Evolutionary conservation across 495 filamentous ascomycete species (phyloP), one percentile per base, ranked within the genome.

Genomic region (Daldinia decipiens): DNA sequence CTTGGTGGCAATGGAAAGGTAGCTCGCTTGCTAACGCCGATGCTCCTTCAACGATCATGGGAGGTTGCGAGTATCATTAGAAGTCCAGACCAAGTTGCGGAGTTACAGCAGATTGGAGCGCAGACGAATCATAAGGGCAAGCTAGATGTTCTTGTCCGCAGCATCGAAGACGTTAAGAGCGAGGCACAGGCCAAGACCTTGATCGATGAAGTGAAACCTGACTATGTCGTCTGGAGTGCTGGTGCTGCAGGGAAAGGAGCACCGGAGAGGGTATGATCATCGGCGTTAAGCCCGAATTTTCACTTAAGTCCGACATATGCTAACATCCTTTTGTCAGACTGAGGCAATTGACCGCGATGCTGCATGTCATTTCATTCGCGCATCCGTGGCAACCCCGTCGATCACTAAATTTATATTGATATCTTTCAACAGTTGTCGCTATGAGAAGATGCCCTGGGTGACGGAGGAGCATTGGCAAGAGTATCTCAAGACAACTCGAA

Each of bases 1-100:
- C 88, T 95, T 39, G 92, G 92, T 65, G 92, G 92, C 69, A 91
- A 92, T 80, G 92, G 92, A 79, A 93, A 93, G 76, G 78, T 95
- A 51, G 87, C 91, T 65, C 87, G 90, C 39, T 82, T 91, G 15
- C 82, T 95, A 6, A 95, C 92, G 15, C 88, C 88, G 1, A 83
- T 92, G 61, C 87, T 95, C 39, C 84, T 94, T 62, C 84, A 87
- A 51, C 86, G 87, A 66, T 87, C 86, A 65, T 94, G 92, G 88
- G 85, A 84, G 66, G 87, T 96, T 27, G 93, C 90, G 60, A 92
- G 88, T 77, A 82, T 95, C 45, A 90, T 96, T 75, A 90, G 93
- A 70, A 86, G 87, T 70, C 81, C 87, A 6, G 86, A 85, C 0
- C 93, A 96, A 65, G 85, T 88, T 62, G 73, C 76, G 21, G 84